Conservation (phyloP, 495 filamentous ascomycete genomes). For the Chaetomium cochliodes region DNA sequence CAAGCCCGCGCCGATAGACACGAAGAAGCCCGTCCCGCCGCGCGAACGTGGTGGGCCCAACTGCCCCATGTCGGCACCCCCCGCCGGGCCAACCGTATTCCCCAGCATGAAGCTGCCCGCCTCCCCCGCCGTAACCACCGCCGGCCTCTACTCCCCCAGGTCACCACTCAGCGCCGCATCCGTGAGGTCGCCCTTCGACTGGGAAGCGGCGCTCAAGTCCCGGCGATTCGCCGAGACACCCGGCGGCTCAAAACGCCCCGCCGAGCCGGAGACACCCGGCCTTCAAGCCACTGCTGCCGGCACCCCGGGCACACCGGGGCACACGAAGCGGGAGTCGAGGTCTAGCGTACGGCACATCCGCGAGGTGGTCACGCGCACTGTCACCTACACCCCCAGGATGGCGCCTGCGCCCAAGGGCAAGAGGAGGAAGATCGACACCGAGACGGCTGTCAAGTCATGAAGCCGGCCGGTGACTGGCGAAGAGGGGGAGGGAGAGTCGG, state of each 20-base stretch:
- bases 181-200: slow-evolving; percentile 58
- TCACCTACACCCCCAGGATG: slow-evolving; percentile 70
- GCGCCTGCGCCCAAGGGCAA: slow-evolving; percentile 73
- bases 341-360: slow-evolving; percentile 58
- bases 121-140: slow-evolving; percentile 55
- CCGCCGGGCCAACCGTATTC: slow-evolving; percentile 47
- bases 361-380: slow-evolving; percentile 72
- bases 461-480: not conserved
- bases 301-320: slow-evolving; percentile 14
- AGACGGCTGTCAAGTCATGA: slow-evolving; percentile 36
- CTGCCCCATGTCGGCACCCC: slow-evolving; percentile 59
- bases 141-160: slow-evolving; percentile 43
- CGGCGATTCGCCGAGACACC: slow-evolving; percentile 47
- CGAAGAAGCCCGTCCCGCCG: slow-evolving; percentile 43
- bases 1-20: slow-evolving; percentile 34
- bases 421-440: slow-evolving; percentile 64
- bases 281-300: slow-evolving; percentile 4
- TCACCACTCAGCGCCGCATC: slow-evolving; percentile 56
- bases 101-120: slow-evolving; percentile 59
- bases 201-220: slow-evolving; percentile 57
- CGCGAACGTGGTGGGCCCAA: slow-evolving; percentile 40
- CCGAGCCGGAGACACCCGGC: slow-evolving; percentile 37
- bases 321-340: slow-evolving; percentile 44
- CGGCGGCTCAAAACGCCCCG: slow-evolving; percentile 35
- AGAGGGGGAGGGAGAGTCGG: not conserved